Conservation (phyloP, 306 rosid species). For the Acacia melanoxylon region DNA sequence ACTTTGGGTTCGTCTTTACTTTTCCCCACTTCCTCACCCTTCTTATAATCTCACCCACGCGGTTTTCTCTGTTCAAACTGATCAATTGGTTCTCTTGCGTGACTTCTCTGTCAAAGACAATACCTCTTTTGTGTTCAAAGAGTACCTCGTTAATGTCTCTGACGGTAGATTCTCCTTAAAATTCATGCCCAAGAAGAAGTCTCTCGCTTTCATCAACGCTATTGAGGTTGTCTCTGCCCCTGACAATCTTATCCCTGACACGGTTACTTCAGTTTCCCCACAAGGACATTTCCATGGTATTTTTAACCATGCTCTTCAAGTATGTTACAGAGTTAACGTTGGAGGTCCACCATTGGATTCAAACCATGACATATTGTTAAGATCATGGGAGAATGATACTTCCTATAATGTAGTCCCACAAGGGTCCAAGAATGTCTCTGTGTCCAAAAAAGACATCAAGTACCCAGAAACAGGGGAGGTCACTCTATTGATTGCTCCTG, state of each 20-base stretch:
- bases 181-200: conserved; percentile 60
- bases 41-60: conserved; percentile 54
- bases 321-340: conserved; percentile 61
- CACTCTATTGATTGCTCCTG: conserved; percentile 66
- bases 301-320: conserved; percentile 46
- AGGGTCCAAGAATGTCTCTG: conserved; percentile 47
- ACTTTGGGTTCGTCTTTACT: conserved; percentile 83
- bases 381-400: conserved; percentile 72
- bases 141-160: conserved; percentile 57
- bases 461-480: conserved; percentile 37
- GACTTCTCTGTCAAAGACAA: conserved; percentile 46
- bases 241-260: conserved; percentile 45
- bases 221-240: conserved; percentile 87
- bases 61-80: conserved; percentile 56
- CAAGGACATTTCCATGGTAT: conserved; percentile 46
- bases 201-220: conserved; percentile 73
- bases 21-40: conserved; percentile 58
- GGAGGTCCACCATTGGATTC: conserved; percentile 64
- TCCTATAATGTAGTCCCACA: conserved; percentile 52
- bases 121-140: conserved; percentile 51
- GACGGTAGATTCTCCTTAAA: conserved; percentile 53
- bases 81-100: conserved; percentile 54
- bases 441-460: conserved; percentile 38
- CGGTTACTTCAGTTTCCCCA: conserved; percentile 49
- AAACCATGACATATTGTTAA: conserved; percentile 51